Conservation (phyloP, 2,329 filamentous ascomycete species). For the Neofusicoccum parvum region DNA sequence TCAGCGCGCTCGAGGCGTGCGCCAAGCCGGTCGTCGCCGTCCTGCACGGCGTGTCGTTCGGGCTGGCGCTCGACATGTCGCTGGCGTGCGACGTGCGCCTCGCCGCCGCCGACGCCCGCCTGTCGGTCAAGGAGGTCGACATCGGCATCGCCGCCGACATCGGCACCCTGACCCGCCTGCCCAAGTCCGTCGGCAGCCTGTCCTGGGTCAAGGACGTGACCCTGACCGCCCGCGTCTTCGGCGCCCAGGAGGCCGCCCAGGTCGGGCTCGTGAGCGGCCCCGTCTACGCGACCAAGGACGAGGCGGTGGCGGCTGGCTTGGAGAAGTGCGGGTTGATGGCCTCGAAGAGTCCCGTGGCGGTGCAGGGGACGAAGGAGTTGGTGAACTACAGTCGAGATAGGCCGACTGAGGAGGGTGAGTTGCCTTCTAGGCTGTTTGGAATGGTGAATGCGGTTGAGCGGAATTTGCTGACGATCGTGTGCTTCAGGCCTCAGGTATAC, state of each 20-base stretch:
- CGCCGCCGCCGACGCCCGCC: constrained; percentile 59
- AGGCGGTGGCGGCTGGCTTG: constrained; percentile 64
- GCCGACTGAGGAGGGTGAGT: constrained; percentile 65
- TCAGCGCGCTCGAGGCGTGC: constrained; percentile 77
- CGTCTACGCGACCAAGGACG: constrained; percentile 63
- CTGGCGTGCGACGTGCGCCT: constrained; percentile 72
- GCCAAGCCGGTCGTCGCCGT: constrained; percentile 62
- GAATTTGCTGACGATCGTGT: background rate
- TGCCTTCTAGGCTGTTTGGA: background rate
- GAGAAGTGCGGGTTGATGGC: constrained; percentile 68
- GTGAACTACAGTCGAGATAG: constrained; percentile 81
- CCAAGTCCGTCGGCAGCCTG: constrained; percentile 69
- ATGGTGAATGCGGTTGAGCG: too few species aligned
- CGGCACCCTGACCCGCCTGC: constrained; percentile 72
- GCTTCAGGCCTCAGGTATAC: constrained; percentile 70
- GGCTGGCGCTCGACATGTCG: constrained; percentile 53
- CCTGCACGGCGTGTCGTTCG: constrained; percentile 39
- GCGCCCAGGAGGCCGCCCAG: constrained; percentile 67
- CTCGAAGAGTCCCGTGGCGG: constrained; percentile 82
- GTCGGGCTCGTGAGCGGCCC: constrained; percentile 68
- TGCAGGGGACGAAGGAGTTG: constrained; percentile 84
- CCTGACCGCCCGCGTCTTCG: constrained; percentile 70
- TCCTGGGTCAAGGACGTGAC: constrained; percentile 82
- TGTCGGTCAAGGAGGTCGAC: constrained; percentile 80
- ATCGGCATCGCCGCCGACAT: constrained; percentile 81